Evolutionary conservation across 495 filamentous ascomycete species (phyloP).

Genomic region (Saxispiralis lemnorum): DNA sequence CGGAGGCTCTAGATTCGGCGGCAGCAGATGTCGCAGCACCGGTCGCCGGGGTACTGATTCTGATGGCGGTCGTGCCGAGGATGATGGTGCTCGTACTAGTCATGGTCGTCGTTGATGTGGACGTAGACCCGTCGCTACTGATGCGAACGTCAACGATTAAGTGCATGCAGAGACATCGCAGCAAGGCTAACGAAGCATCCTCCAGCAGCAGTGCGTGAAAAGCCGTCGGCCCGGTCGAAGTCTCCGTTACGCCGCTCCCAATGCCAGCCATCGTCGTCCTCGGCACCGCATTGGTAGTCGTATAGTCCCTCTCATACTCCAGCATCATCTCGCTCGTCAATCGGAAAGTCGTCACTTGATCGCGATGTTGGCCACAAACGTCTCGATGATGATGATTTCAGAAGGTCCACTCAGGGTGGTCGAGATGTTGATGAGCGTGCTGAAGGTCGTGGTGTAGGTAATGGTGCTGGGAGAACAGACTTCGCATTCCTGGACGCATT

Average conservation of each 20-base stretch:
- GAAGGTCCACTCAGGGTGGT: constrained; percentile 19
- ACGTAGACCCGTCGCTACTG: neutral
- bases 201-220: constrained; percentile 8
- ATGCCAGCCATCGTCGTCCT: constrained; percentile 1
- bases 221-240: constrained; percentile 8
- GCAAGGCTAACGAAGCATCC: neutral
- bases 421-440: constrained; percentile 15
- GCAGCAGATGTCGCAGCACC: neutral
- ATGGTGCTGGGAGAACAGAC: constrained; percentile 19
- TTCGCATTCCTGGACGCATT: constrained; percentile 19
- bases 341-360: constrained; percentile 17
- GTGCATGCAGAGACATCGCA: neutral
- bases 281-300: neutral
- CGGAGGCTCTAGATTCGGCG: too few relatives aligned
- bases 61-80: neutral
- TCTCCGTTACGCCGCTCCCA: neutral
- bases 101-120: neutral
- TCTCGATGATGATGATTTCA: constrained; percentile 19
- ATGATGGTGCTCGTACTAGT: neutral
- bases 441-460: constrained; percentile 13
- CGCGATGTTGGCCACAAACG: constrained; percentile 18
- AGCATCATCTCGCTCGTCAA: constrained; percentile 15
- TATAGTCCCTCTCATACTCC: constrained; percentile 8
- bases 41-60: neutral
- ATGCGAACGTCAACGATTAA: neutral